Evolutionary conservation across 2,329 filamentous ascomycete genomes (phyloP).

Genomic region (Trichoderma sp.): DNA sequence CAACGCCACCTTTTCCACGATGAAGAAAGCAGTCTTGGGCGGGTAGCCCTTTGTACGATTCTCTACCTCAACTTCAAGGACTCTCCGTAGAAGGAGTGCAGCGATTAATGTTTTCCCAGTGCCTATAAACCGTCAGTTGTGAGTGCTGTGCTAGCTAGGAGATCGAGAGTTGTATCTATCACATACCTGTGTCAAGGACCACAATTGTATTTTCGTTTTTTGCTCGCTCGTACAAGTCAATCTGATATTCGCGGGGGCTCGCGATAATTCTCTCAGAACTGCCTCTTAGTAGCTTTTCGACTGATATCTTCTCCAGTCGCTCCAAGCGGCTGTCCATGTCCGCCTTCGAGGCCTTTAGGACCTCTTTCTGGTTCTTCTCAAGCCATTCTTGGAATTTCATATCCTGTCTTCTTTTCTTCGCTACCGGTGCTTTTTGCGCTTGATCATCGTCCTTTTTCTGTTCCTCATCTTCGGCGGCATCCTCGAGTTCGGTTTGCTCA

Average conservation of each 20-base stretch:
- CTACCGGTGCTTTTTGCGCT: conserved; percentile 46
- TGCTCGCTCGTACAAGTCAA: conserved; percentile 86
- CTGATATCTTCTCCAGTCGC: conserved; percentile 40
- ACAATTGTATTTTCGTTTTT: conserved; percentile 87
- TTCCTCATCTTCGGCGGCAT: conserved; percentile 9
- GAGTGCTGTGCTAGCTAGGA: not conserved
- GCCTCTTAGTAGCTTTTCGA: not conserved
- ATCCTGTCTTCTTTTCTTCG: conserved; percentile 55
- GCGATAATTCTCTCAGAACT: conserved; percentile 64
- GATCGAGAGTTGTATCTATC: not conserved
- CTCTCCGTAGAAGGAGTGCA: conserved; percentile 77
- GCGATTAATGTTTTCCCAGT: conserved; percentile 97
- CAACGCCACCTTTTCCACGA: conserved; percentile 87
- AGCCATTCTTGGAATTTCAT: conserved; percentile 54
- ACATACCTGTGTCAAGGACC: conserved; percentile 81
- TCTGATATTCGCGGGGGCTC: conserved; percentile 85
- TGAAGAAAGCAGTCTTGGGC: conserved; percentile 77
- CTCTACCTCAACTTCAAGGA: conserved; percentile 77
- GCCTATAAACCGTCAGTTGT: conserved; percentile 51
- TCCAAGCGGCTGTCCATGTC: conserved; percentile 33
- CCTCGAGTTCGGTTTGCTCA: not conserved
- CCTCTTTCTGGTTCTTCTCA: conserved; percentile 43
- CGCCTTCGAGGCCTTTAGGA: conserved; percentile 37
- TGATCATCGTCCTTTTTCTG: conserved; percentile 32
- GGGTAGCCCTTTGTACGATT: conserved; percentile 62